These are phyloP conservation scores for Physcomitrellopsis africana DNA, from an alignment of 225 moss, liverwort and hornwort species.

Conservation along the genomic window DNA sequence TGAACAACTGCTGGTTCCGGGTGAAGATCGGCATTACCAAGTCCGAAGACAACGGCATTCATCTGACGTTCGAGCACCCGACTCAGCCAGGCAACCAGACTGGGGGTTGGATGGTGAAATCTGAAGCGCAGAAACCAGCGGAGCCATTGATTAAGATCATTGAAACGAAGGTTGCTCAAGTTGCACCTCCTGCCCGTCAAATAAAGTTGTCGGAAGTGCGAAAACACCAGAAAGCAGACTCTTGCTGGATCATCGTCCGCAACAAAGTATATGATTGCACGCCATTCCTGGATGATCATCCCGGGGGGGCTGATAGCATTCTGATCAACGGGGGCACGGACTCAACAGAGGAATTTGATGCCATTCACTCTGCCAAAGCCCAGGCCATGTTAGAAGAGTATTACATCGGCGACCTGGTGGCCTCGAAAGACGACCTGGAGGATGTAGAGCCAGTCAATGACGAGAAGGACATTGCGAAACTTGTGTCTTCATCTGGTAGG, in stretches of 20 bases:
- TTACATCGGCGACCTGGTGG: slow-evolving; percentile 64
- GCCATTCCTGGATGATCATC: slow-evolving; percentile 81
- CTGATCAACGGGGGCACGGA: slow-evolving; percentile 85
- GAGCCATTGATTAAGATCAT: slow-evolving; percentile 1
- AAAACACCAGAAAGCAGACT: slow-evolving; percentile 61
- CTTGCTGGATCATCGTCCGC: slow-evolving; percentile 90
- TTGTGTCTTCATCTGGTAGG: slow-evolving; percentile 25
- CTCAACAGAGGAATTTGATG: slow-evolving; percentile 94
- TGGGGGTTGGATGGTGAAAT: slow-evolving; percentile 90
- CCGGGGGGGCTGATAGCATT: slow-evolving; percentile 88
- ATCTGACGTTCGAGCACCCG: slow-evolving; percentile 82
- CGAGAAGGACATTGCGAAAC: slow-evolving; percentile 5
- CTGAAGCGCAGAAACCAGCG: slow-evolving; percentile 8
- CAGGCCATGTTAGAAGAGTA: slow-evolving; percentile 89
- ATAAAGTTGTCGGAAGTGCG: slow-evolving; percentile 73
- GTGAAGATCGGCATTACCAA: slow-evolving; percentile 62
- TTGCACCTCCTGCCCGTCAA: slow-evolving; percentile 30
- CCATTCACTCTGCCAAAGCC: slow-evolving; percentile 90
- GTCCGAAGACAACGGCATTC: slow-evolving; percentile 50
- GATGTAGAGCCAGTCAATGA: slow-evolving; percentile 27
- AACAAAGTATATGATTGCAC: slow-evolving; percentile 91
- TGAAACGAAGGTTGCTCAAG: slow-evolving; percentile 17
- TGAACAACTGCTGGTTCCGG: slow-evolving; percentile 98
- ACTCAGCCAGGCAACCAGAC: slow-evolving; percentile 73
- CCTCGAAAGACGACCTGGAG: slow-evolving; percentile 46